These are phyloP conservation scores for Coelastrella sp. DNA, from an alignment of 139 green algal species.

Conservation along the genomic window DNA sequence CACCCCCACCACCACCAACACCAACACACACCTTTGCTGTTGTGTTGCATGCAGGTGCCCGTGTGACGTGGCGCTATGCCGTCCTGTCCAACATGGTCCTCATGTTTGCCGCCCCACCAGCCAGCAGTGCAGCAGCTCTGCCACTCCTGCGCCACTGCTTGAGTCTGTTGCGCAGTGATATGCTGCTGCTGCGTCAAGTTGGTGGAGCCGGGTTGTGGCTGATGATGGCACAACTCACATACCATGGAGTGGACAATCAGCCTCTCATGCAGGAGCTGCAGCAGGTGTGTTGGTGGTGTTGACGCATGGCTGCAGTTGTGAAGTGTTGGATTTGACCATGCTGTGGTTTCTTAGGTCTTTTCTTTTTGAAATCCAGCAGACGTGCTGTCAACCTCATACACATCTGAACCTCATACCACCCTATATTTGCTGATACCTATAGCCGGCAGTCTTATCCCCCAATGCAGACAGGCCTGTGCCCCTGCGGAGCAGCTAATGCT, in stretches of 20 bases:
- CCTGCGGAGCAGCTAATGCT: too few species aligned
- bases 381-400: too few species aligned
- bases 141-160: slow-evolving; percentile 56
- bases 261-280: slow-evolving; percentile 23
- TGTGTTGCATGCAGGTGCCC: neutral
- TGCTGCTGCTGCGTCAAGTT: slow-evolving; percentile 67
- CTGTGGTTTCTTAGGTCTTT: too few species aligned
- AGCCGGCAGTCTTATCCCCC: too few species aligned
- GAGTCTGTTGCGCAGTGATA: slow-evolving; percentile 53
- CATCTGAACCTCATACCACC: too few species aligned
- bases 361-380: too few species aligned
- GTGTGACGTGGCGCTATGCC: slow-evolving; percentile 69
- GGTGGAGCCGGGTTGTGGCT: slow-evolving; percentile 52
- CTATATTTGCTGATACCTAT: too few species aligned
- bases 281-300: neutral
- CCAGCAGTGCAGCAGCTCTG: neutral
- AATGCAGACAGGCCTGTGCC: too few species aligned
- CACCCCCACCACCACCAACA: too few species aligned
- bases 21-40: neutral
- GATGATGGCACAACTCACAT: slow-evolving; percentile 43
- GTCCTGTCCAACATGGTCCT: slow-evolving; percentile 74
- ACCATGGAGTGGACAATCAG: slow-evolving; percentile 26
- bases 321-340: too few species aligned
- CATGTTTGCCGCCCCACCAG: slow-evolving; percentile 59
- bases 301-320: too few species aligned